Conservation (phyloP, 2,329 filamentous ascomycete species). For the Aaosphaeria pasadenensis region DNA sequence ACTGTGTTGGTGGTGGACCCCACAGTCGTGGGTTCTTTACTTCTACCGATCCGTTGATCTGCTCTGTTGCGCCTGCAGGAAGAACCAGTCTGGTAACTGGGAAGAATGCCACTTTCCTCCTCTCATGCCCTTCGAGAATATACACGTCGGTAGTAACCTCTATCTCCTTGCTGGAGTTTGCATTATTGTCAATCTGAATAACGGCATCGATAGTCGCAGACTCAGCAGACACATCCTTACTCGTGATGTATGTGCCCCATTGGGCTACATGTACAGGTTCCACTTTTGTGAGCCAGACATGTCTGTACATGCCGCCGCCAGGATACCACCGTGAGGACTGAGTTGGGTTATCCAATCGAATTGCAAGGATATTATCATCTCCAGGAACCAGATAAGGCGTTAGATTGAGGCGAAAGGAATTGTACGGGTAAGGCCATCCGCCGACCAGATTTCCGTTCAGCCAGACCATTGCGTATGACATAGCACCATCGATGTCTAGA, state of each 20-base stretch:
- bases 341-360: constrained; percentile 50
- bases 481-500: constrained; percentile 52
- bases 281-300: constrained; percentile 54
- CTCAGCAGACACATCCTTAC: constrained; percentile 43
- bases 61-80: constrained; percentile 26
- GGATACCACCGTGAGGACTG: constrained; percentile 55
- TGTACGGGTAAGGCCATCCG: constrained; percentile 53
- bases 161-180: constrained; percentile 29
- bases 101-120: constrained; percentile 34
- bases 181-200: constrained; percentile 49
- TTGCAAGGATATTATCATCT: constrained; percentile 46
- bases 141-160: constrained; percentile 43
- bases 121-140: constrained; percentile 31
- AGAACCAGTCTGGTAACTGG: constrained; percentile 27
- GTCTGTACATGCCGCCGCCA: constrained; percentile 53
- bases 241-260: constrained; percentile 50
- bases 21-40: constrained; percentile 45
- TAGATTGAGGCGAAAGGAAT: constrained; percentile 51
- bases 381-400: constrained; percentile 39
- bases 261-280: constrained; percentile 47
- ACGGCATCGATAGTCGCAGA: constrained; percentile 46
- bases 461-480: constrained; percentile 54
- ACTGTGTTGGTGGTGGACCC: constrained; percentile 47
- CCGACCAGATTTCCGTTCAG: constrained; percentile 50
- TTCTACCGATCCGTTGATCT: constrained; percentile 34